Evolutionary conservation across 2,329 filamentous ascomycete species (phyloP), one percentile per base, ranked within the genome.

Genomic region (Paraconiothyrium brasiliense): DNA sequence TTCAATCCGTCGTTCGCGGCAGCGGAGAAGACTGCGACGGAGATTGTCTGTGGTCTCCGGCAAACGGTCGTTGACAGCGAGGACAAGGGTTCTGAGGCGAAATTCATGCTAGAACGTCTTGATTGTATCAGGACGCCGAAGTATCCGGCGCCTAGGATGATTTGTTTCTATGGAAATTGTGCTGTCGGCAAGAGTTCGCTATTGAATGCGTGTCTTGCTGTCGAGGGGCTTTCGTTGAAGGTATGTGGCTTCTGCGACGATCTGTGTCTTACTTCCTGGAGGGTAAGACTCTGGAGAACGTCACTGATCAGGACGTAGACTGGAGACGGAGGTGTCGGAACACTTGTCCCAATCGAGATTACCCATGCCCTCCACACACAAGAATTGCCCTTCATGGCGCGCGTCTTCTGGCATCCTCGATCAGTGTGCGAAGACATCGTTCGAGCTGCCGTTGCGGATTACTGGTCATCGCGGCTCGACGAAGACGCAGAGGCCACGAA

Each of bases 81-180:
- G 1, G 57, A 58, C 16, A 16, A 20, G 6, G 57, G 50, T 14
- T 30, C 22, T 14, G 49, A 54, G 32, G 30, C 49, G 7, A 11
- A 46, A 9, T 59, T 46, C 32, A 59, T 59, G 57, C 32, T 35
- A 16, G 57, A 54, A 11, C 51, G 57, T 7, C 35, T 59, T 5
- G 20, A 11, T 11, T n/a, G 30, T 16, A 10, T 59, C 2, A 20
- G 27, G 13, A 27, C 39, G 39, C 48, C 49, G 4, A 37, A 11
- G 4, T 34, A 52, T 30, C 48, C 57, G 6, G 30, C 6, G 16
- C 32, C 41, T 14, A 43, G 22, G 7, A 54, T 39, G 35, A 48
- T 34, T 35, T 54, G 49, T 27, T 22, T 59, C 9, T 59, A 48
- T 39, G 57, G 57, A 10, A 54, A 54, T n/a, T 59, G 57, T 24